These are phyloP conservation scores for Nigrospora oryzae DNA, from an alignment of 2,329 filamentous ascomycete genomes.

Conservation along the genomic window DNA sequence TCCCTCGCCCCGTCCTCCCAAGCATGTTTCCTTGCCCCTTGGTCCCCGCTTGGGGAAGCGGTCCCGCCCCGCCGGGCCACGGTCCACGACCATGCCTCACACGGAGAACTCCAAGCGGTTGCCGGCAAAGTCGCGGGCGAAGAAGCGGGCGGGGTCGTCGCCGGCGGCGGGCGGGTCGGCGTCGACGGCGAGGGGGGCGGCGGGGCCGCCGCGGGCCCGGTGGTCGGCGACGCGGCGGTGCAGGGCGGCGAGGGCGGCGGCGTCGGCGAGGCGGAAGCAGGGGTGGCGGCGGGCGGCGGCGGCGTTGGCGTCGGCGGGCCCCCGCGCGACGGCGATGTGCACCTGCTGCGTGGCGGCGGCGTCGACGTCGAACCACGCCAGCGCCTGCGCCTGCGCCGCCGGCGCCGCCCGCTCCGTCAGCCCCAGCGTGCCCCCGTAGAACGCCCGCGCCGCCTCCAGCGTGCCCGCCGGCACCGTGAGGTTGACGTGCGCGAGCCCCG, in stretches of 20 bases:
- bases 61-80: background rate
- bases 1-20: no score
- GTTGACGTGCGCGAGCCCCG: constrained; percentile 48
- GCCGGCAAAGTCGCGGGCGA: constrained; percentile 49
- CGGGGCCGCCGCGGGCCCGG: constrained; percentile 33
- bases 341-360: constrained; percentile 40
- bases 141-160: constrained; percentile 51
- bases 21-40: no score
- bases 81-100: constrained; percentile 11
- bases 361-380: constrained; percentile 55
- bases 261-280: constrained; percentile 45
- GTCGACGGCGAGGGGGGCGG: constrained; percentile 37
- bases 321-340: constrained; percentile 39
- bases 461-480: constrained; percentile 46
- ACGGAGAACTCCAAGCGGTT: constrained; percentile 45
- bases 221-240: constrained; percentile 43
- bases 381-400: constrained; percentile 33
- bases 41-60: no score
- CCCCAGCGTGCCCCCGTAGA: constrained; percentile 49
- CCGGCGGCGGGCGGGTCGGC: constrained; percentile 49
- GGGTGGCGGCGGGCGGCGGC: constrained; percentile 40
- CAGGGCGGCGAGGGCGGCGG: constrained; percentile 37
- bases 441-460: constrained; percentile 39
- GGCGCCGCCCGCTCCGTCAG: constrained; percentile 45
- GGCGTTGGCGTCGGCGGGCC: constrained; percentile 16